These are phyloP conservation scores for Microdochium nivale DNA, from an alignment of 2,329 filamentous ascomycete genomes.

Conservation along the genomic window DNA sequence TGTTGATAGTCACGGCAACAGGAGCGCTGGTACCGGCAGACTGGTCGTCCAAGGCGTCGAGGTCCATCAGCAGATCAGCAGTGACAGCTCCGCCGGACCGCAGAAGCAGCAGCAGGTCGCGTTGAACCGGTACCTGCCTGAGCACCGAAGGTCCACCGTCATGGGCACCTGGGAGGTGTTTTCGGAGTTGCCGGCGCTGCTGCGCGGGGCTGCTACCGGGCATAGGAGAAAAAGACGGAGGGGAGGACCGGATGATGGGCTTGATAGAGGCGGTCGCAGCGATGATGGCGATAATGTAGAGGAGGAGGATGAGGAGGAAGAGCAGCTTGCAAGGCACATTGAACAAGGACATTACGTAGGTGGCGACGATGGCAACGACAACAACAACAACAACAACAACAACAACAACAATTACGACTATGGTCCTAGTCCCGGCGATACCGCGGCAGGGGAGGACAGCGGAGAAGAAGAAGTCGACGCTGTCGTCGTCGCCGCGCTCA, in stretches of 20 bases:
- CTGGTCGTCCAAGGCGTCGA: not conserved
- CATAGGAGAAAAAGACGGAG: not conserved
- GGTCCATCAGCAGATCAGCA: not conserved
- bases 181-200: not conserved
- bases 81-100: not conserved
- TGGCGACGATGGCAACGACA: too few relatives aligned
- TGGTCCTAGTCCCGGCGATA: not conserved
- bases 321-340: too few relatives aligned
- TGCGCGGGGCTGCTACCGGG: not conserved
- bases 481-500: not conserved
- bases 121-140: not conserved
- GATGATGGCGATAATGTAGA: not conserved
- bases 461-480: too few relatives aligned
- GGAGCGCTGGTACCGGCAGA: not conserved
- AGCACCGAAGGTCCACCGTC: not conserved
- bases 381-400: not conserved
- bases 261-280: not conserved
- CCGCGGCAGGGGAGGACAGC: too few relatives aligned
- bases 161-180: not conserved
- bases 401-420: not conserved
- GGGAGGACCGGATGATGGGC: not conserved
- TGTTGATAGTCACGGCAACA: not conserved
- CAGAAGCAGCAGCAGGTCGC: not conserved
- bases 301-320: not conserved
- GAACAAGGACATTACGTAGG: too few relatives aligned